These are phyloP conservation scores for Erythrophleum fordii DNA, from an alignment of 306 rosid species.

Conservation along the genomic window DNA sequence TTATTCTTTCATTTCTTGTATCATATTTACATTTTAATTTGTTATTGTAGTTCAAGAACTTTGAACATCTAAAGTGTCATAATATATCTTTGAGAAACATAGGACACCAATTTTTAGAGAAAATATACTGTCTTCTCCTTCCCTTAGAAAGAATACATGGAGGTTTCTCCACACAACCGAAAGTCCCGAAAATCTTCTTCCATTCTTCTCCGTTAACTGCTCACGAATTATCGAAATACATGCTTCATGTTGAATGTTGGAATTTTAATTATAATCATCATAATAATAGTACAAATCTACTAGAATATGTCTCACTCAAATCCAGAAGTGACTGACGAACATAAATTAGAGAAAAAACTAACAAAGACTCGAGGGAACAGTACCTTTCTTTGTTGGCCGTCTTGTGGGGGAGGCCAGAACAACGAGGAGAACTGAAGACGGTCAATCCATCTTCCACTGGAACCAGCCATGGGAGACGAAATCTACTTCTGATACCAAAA, in stretches of 20 bases:
- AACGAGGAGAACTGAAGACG: conserved; percentile 76
- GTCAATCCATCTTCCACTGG: conserved; percentile 81
- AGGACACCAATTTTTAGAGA: not conserved
- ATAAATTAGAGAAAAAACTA: not conserved
- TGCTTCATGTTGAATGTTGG: not conserved
- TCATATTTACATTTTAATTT: not conserved
- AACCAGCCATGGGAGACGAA: conserved; percentile 61
- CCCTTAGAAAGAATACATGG: not conserved
- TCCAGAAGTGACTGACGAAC: not conserved
- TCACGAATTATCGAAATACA: not conserved
- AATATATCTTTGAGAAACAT: not conserved
- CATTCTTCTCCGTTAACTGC: not conserved
- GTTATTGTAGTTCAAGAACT: not conserved
- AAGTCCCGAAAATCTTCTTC: not conserved
- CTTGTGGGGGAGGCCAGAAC: conserved; percentile 89
- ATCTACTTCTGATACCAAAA: conserved; percentile 43
- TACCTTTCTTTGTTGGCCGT: conserved; percentile 72
- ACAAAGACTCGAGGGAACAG: not conserved
- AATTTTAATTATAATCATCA: not conserved
- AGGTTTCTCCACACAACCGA: not conserved
- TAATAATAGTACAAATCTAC: not conserved
- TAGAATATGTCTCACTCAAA: not conserved
- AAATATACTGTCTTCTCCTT: not conserved
- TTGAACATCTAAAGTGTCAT: not conserved
- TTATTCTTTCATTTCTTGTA: not conserved